Conservation (phyloP, 1,284 basidiomycete species). For the Cryptococcus sp. region DNA sequence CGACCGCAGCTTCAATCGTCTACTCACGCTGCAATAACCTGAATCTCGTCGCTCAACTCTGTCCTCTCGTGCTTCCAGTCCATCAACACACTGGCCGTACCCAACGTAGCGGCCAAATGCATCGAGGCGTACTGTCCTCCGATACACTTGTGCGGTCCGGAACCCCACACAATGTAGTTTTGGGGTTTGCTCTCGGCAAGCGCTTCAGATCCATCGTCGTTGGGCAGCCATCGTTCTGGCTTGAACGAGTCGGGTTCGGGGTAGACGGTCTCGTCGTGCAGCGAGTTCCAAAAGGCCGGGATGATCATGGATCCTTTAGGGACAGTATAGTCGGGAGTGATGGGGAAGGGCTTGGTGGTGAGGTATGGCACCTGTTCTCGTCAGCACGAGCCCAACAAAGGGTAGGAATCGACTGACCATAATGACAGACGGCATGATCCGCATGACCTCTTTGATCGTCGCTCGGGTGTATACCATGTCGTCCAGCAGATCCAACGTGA, state of each 20-base stretch:
- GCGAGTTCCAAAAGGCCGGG: slow-evolving; percentile 90
- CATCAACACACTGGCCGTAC: slow-evolving; percentile 73
- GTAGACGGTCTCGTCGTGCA: slow-evolving; percentile 85
- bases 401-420: slow-evolving; percentile 57
- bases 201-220: slow-evolving; percentile 54
- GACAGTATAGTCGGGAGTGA: slow-evolving; percentile 82
- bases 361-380: slow-evolving; percentile 80
- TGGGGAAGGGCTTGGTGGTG: slow-evolving; percentile 83
- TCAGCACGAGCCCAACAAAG: neutral
- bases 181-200: slow-evolving; percentile 77
- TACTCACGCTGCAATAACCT: slow-evolving; percentile 76
- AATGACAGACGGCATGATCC: slow-evolving; percentile 83
- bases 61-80: slow-evolving; percentile 87
- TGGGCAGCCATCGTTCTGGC: slow-evolving; percentile 91
- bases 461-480: slow-evolving; percentile 89
- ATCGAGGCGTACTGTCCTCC: slow-evolving; percentile 87
- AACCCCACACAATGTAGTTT: slow-evolving; percentile 95
- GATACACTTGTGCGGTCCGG: slow-evolving; percentile 89
- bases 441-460: slow-evolving; percentile 85
- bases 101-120: slow-evolving; percentile 84
- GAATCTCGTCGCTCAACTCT: slow-evolving; percentile 69
- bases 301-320: slow-evolving; percentile 91
- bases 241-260: slow-evolving; percentile 76
- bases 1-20: neutral
- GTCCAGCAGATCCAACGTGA: slow-evolving; percentile 85